Evolutionary conservation across 2,329 filamentous ascomycete genomes (phyloP).

Genomic region (Fusarium paranaense): DNA sequence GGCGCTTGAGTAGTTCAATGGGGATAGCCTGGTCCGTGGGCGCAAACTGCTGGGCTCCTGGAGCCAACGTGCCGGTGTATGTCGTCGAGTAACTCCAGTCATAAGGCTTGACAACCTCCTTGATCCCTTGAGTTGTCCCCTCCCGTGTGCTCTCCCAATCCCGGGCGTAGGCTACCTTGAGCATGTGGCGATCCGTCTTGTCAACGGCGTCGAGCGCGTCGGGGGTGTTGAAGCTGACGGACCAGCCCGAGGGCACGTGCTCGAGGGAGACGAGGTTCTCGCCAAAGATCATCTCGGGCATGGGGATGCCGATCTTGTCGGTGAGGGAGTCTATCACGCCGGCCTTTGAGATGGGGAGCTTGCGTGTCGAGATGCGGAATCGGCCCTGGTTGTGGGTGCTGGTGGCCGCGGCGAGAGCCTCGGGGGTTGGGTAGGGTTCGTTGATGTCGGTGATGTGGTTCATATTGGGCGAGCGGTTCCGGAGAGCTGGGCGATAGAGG

Average conservation of each 20-base stretch:
- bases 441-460: conserved; percentile 56
- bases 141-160: conserved; percentile 81
- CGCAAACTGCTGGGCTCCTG: conserved; percentile 42
- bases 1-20: conserved; percentile 84
- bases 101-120: conserved; percentile 93
- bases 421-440: conserved; percentile 67
- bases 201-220: conserved; percentile 92
- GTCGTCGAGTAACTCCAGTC: conserved; percentile 98
- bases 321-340: conserved; percentile 90
- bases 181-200: conserved; percentile 91
- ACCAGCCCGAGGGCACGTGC: conserved; percentile 82
- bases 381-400: conserved; percentile 68
- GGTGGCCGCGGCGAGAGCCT: conserved; percentile 65
- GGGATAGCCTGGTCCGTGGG: conserved; percentile 71
- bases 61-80: conserved; percentile 78
- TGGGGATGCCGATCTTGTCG: conserved; percentile 81
- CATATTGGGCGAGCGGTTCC: conserved; percentile 42
- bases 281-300: conserved; percentile 99
- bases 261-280: conserved; percentile 86
- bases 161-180: conserved; percentile 91
- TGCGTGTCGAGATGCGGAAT: conserved; percentile 84
- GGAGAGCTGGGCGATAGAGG: not conserved
- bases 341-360: conserved; percentile 94
- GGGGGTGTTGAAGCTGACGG: conserved; percentile 83
- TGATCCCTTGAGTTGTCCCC: conserved; percentile 86